These are phyloP conservation scores for Perilla frutescens DNA, from an alignment of 257 asterid species.

Conservation along the genomic window DNA sequence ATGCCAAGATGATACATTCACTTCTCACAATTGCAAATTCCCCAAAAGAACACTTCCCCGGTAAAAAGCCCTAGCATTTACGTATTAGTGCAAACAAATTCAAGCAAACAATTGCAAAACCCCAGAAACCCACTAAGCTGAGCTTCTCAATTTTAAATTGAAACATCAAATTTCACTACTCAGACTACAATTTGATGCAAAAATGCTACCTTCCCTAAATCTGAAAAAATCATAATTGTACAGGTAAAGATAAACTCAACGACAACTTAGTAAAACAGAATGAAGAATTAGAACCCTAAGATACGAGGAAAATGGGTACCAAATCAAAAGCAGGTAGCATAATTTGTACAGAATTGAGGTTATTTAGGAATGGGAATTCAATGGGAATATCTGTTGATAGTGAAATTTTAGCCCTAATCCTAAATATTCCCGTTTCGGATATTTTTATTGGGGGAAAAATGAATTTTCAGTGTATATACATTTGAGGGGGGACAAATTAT, in stretches of 20 bases:
- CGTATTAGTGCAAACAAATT: constrained; percentile 15
- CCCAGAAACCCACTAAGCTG: constrained; percentile 30
- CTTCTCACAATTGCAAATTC: constrained; percentile 37
- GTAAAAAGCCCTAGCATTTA: constrained; percentile 41
- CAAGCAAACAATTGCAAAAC: constrained; percentile 32
- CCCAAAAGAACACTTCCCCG: constrained; percentile 29
- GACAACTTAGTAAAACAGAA: background rate
- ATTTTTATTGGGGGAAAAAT: constrained; percentile 29
- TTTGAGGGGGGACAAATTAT: constrained; percentile 37
- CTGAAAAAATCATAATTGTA: constrained; percentile 35
- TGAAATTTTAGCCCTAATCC: constrained; percentile 45
- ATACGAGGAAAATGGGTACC: constrained; percentile 10
- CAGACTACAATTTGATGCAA: constrained; percentile 32
- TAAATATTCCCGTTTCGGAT: constrained; percentile 42
- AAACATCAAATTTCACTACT: constrained; percentile 31
- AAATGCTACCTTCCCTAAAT: constrained; percentile 25
- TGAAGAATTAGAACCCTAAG: constrained; percentile 22
- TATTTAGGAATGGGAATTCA: constrained; percentile 23
- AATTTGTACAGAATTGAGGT: constrained; percentile 28
- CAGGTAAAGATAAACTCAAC: background rate
- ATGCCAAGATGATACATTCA: constrained; percentile 54
- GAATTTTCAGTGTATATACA: constrained; percentile 11
- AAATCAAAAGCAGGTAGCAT: constrained; percentile 31
- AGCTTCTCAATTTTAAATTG: constrained; percentile 20
- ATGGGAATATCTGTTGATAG: constrained; percentile 35